Evolutionary conservation across 2,329 filamentous ascomycete species (phyloP), one percentile per base, ranked within the genome.

Genomic region (Claviceps arundinis): DNA sequence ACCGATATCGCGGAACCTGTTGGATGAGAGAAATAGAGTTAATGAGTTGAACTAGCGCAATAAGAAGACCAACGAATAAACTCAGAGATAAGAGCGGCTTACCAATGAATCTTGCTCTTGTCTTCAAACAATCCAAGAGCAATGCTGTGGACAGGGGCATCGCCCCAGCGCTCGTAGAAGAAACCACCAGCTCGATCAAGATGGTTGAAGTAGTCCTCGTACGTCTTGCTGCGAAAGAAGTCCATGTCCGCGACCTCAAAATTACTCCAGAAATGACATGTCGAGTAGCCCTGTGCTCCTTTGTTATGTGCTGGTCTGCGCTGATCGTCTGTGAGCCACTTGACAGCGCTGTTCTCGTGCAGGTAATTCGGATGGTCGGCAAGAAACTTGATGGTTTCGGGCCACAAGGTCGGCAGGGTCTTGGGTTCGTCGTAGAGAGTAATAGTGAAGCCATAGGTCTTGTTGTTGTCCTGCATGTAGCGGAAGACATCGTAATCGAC

Each of bases 231-330:
- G 48, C 93, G 77, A 87, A 89, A 98, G 69, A 98, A 95, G 56
- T 80, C 80, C 78, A 98, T 80, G 67, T 96, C 89, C 47, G 80
- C 91, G 61, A 98, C 91, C 70, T 98, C 93, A 61, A 98, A 98
- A 69, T 98, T 98, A 62, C 85, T 93, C 93, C 93, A 98, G 75
- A 98, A 98, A 69, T 98, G 93, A 67, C 93, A 98, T 2, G 93
- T 97, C 37, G 89, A 95, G 73, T 95, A 98, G 37, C 93, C 93
- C 61, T 95, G 86, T 6, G 91, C 91, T 56, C 84, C 81, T 51
- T 76, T 66, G 64, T 89, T 88, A 67, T 95, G 86, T 14, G 88
- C 80, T 1, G 91, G 90, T 48, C 93, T 80, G 47, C 83, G 78
- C 52, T 76, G 69, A 56, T 79, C 81, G 66, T 98, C 93, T 1